Evolutionary conservation across 768 basidiomycete genomes (phyloP).

Genomic region (Boletellus sp.): DNA sequence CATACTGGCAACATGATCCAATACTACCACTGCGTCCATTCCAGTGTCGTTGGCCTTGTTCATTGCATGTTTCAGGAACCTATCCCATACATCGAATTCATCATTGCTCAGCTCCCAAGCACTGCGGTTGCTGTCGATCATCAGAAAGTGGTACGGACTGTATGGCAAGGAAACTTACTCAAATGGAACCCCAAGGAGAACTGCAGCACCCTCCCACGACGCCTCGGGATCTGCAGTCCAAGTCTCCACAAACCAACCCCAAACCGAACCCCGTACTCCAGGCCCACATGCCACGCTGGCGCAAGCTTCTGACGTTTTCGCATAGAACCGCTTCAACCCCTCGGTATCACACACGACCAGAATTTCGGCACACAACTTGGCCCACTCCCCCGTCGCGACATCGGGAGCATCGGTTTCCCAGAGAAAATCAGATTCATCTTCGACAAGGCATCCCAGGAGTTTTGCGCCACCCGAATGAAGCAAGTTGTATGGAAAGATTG

Average conservation of each 20-base stretch:
- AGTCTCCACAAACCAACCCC: conserved; percentile 52
- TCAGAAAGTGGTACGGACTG: conserved; percentile 3
- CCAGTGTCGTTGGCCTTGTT: conserved; percentile 61
- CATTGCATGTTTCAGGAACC: conserved; percentile 47
- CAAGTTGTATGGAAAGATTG: conserved; percentile 38
- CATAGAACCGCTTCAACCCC: conserved; percentile 54
- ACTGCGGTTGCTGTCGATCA: conserved; percentile 33
- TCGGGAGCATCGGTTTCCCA: conserved; percentile 41
- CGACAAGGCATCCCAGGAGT: conserved; percentile 48
- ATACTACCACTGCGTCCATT: conserved; percentile 45
- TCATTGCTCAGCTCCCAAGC: conserved; percentile 53
- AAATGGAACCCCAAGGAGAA: conserved; percentile 60
- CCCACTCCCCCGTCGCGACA: conserved; percentile 54
- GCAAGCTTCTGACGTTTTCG: conserved; percentile 19
- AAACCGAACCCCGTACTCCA: conserved; percentile 48
- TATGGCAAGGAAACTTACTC: conserved; percentile 39
- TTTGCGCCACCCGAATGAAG: conserved; percentile 43
- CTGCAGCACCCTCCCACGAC: conserved; percentile 52
- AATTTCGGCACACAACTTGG: conserved; percentile 54
- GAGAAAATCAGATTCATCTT: conserved; percentile 44
- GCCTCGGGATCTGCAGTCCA: conserved; percentile 49
- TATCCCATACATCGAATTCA: conserved; percentile 59
- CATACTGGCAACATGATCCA: conserved; percentile 52
- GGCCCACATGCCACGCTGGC: conserved; percentile 32
- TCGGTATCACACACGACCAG: conserved; percentile 45